A percentile compares a stretch with the other conserved stretches of the same genome.
phyloP scores from a whole-genome alignment of 2,329 filamentous ascomycete genomes.

The Fusarium goolgardi region DNA sequence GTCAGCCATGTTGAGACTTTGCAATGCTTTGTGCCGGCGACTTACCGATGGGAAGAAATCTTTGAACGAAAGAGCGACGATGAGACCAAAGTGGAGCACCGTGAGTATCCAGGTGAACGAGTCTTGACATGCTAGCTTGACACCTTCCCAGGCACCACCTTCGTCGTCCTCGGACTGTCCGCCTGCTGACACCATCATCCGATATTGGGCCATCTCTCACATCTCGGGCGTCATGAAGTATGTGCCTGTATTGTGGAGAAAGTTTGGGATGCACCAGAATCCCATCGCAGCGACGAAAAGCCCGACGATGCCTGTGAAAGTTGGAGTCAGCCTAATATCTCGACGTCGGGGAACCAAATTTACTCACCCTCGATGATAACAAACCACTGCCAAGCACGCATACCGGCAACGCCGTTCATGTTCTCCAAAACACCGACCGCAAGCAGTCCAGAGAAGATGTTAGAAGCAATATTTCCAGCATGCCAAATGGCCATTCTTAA shows the following conservation, averaged over 20 bases:
- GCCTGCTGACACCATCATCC: not conserved
- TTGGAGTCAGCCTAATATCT: not conserved
- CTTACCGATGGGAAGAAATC: slow-evolving; percentile 7
- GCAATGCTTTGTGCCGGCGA: not conserved
- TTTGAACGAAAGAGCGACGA: slow-evolving; percentile 2
- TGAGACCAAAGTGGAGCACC: slow-evolving; percentile 4
- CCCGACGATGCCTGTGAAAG: not conserved
- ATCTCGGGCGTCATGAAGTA: slow-evolving; percentile 1
- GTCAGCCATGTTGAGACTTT: not conserved
- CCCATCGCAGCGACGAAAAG: not conserved
- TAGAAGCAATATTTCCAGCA: not conserved
- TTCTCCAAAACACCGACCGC: not conserved
- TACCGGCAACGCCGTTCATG: not conserved
- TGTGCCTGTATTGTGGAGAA: slow-evolving; percentile 1
- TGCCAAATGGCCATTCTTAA: slow-evolving; percentile 3
- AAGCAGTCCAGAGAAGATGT: not conserved
- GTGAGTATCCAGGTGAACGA: slow-evolving; percentile 1
- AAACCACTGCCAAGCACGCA: slow-evolving; percentile 5
- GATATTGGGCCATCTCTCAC: slow-evolving; percentile 1
- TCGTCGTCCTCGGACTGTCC: slow-evolving; percentile 2
- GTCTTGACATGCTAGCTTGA: slow-evolving; percentile 5
- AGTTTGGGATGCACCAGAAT: slow-evolving; percentile 1
- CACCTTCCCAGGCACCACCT: slow-evolving; percentile 6
- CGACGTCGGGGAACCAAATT: not conserved
- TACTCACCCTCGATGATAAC: not conserved